Evolutionary conservation across 2,329 filamentous ascomycete species (phyloP).

Genomic region (Stachybotrys echinatus): DNA sequence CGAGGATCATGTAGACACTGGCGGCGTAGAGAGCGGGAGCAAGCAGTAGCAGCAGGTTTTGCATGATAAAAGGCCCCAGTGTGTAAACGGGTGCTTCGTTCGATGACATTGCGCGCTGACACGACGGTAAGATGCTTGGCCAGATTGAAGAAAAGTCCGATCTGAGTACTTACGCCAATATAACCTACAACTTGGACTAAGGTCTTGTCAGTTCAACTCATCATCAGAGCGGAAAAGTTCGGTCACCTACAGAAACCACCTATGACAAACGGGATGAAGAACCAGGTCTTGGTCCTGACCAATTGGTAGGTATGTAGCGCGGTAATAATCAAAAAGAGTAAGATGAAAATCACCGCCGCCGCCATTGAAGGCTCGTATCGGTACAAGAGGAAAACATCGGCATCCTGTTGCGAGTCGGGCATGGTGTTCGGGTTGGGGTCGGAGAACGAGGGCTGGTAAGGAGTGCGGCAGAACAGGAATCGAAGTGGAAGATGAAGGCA

Average conservation of each 20-base stretch:
- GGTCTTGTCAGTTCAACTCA: not conserved
- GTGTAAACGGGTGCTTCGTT: slow-evolving; percentile 17
- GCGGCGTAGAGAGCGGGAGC: slow-evolving; percentile 35
- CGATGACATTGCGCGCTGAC: slow-evolving; percentile 36
- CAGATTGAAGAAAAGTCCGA: not conserved
- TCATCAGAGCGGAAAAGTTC: too few relatives aligned
- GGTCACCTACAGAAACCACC: slow-evolving; percentile 36
- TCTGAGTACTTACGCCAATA: not conserved
- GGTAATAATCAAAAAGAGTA: slow-evolving; percentile 30
- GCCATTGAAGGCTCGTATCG: slow-evolving; percentile 37
- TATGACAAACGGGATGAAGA: slow-evolving; percentile 41
- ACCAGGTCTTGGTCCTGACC: slow-evolving; percentile 35
- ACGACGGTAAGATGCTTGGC: slow-evolving; percentile 25
- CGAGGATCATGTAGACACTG: slow-evolving; percentile 38
- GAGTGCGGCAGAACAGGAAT: too few relatives aligned
- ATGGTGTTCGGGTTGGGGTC: too few relatives aligned
- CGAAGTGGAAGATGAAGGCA: too few relatives aligned
- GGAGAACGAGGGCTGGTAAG: too few relatives aligned
- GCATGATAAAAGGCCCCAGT: slow-evolving; percentile 29
- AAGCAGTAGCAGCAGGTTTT: slow-evolving; percentile 26
- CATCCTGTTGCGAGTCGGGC: not conserved
- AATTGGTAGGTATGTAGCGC: slow-evolving; percentile 31
- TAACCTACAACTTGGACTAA: slow-evolving; percentile 1
- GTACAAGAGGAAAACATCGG: slow-evolving; percentile 21
- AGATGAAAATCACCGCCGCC: slow-evolving; percentile 32